Conservation (phyloP, 495 filamentous ascomycete genomes). For the Penicillium pancosmium region DNA sequence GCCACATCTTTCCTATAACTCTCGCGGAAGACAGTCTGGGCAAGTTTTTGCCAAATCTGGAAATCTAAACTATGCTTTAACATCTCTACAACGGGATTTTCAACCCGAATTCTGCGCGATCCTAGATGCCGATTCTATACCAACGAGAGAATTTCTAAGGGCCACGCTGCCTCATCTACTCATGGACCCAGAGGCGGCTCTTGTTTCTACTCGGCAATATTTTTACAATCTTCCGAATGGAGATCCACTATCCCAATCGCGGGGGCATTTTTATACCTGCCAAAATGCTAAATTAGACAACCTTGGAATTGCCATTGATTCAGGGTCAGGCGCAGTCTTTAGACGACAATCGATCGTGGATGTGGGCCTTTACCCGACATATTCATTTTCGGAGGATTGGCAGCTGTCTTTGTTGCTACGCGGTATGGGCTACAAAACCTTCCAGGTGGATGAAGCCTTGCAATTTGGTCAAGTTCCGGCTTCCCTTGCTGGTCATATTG, state of each 20-base stretch:
- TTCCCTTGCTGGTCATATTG: constrained; percentile 49
- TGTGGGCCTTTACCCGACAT: constrained; percentile 52
- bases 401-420: constrained; percentile 49
- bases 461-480: constrained; percentile 57
- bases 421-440: constrained; percentile 44
- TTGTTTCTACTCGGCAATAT: constrained; percentile 43
- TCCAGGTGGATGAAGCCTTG: constrained; percentile 51
- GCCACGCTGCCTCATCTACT: constrained; percentile 54
- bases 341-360: constrained; percentile 45
- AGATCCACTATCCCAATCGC: constrained; percentile 52
- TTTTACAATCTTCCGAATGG: constrained; percentile 54
- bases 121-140: constrained; percentile 50
- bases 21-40: constrained; percentile 43
- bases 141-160: constrained; percentile 50
- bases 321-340: constrained; percentile 54
- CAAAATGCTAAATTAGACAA: constrained; percentile 34
- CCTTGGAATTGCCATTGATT: constrained; percentile 31
- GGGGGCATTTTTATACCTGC: constrained; percentile 46
- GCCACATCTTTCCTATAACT: constrained; percentile 50
- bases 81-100: constrained; percentile 37
- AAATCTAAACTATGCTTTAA: constrained; percentile 56
- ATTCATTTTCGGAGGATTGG: constrained; percentile 54
- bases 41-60: constrained; percentile 54
- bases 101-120: constrained; percentile 45
- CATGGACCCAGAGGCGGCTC: constrained; percentile 28